Evolutionary conservation across 345 rosid genomes (phyloP), one percentile per base, ranked within the genome.

Genomic region (Garcia nutans): DNA sequence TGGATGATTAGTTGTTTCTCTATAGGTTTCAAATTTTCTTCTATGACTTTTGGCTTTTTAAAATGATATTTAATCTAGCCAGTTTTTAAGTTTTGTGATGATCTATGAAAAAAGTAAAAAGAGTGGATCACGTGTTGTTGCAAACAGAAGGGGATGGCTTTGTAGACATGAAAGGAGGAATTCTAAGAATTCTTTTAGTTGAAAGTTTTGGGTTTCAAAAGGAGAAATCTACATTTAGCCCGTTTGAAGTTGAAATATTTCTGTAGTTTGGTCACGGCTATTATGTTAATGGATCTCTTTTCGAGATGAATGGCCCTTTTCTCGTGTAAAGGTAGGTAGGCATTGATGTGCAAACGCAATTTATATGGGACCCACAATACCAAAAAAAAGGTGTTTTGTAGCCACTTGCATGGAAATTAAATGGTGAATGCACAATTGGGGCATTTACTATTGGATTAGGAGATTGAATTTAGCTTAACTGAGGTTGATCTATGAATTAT

Each of bases 331-430:
- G 28, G 50, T 73, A 20, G 76, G 76, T 63, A 11, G 69, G 56
- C 72, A 63, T 44, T 81, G 64, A 73, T 61, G 65, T 50, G 49
- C 20, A 41, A 74, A 16, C 10, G 65, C 54, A 60, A 70, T 52
- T 19, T 19, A 3, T 19, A 3, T 66, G 22, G 77, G 77, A 60
- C 77, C 80, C 83, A 26, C 78, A 23, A 50, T 74, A 23, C 33
- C 24, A 45, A 24, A 22, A 24, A 22, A 24, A 26, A 7, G 13
- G 58, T 54, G 1, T 54, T 17, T 54, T 17, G 8, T 54, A 54
- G 20, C n/a, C n/a, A 54, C 58, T 15, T 17, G n/a, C 50, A 9
- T 8, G 19, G 6, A 54, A 54, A 54, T 17, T 15, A 52, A 52
- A 12, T 52, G 56, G 56, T 13, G 1, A 52, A 52, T 54, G 8